Conservation (phyloP, 305 asterid species). For the Striga hermonthica region DNA sequence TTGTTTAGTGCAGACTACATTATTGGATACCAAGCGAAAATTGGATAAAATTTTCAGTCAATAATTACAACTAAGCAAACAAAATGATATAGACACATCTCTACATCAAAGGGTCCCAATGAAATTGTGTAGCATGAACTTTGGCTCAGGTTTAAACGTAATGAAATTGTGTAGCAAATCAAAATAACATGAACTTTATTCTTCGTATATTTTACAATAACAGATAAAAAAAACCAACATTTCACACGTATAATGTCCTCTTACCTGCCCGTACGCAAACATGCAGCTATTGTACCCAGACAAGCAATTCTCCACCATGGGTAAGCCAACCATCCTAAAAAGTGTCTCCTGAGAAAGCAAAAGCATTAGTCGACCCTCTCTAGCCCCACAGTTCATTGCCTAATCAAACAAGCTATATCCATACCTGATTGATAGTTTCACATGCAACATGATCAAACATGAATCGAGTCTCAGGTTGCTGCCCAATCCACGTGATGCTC, state of each 20-base stretch:
- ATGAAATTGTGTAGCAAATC: too few relatives aligned
- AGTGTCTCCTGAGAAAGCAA: slow-evolving; percentile 75
- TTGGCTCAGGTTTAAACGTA: too few relatives aligned
- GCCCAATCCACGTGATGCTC: slow-evolving; percentile 86
- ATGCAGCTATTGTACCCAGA: slow-evolving; percentile 97
- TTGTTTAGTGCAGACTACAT: too few relatives aligned
- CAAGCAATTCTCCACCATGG: slow-evolving; percentile 97
- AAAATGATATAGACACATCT: too few relatives aligned
- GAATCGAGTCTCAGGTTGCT: slow-evolving; percentile 90
- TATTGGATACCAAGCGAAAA: too few relatives aligned
- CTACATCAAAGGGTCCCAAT: too few relatives aligned
- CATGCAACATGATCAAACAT: slow-evolving; percentile 95
- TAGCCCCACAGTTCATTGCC: slow-evolving; percentile 19
- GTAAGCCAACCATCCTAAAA: slow-evolving; percentile 91
- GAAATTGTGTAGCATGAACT: too few relatives aligned
- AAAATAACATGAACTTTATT: too few relatives aligned
- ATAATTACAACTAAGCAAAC: too few relatives aligned
- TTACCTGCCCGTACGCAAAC: slow-evolving; percentile 99
- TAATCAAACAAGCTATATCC: slow-evolving; percentile 15
- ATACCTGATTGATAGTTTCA: slow-evolving; percentile 86
- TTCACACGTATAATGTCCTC: not conserved
- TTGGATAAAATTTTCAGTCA: too few relatives aligned
- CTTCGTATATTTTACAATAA: not conserved
- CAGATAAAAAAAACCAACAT: not conserved
- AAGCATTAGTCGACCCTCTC: slow-evolving; percentile 26